Evolutionary conservation across 805 yeast species (phyloP).

Genomic region (Barnettozyma vustinii): DNA sequence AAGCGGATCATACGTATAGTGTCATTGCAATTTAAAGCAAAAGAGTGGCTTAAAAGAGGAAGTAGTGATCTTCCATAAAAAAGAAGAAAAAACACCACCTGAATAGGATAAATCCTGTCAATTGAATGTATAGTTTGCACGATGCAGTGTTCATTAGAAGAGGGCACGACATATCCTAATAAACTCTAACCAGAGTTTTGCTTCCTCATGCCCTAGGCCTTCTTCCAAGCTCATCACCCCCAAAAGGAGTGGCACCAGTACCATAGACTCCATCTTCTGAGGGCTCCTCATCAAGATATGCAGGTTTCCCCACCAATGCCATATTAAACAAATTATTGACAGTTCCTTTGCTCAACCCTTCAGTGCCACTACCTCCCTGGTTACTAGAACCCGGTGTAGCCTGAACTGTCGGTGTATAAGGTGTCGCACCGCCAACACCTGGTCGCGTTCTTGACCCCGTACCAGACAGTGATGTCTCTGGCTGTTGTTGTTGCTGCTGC

Average conservation of each 20-base stretch:
- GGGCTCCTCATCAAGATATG: slow-evolving; percentile 16
- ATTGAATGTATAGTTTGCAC: not conserved
- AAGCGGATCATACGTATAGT: too few species aligned
- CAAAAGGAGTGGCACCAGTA: slow-evolving; percentile 4
- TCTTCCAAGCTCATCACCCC: slow-evolving; percentile 7
- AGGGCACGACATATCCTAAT: not conserved
- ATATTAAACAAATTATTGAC: slow-evolving; percentile 24
- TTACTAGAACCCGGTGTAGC: slow-evolving; percentile 8
- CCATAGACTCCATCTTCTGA: not conserved
- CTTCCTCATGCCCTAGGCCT: slow-evolving; percentile 5
- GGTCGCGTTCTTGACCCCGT: slow-evolving; percentile 16
- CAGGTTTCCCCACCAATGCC: slow-evolving; percentile 19
- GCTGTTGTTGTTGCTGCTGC: not conserved
- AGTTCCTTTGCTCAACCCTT: slow-evolving; percentile 16
- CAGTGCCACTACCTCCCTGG: not conserved
- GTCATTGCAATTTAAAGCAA: too few species aligned
- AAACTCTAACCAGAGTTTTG: not conserved
- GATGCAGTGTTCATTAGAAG: not conserved
- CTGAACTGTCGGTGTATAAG: slow-evolving; percentile 19
- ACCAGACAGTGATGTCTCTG: not conserved
- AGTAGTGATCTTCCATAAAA: too few species aligned
- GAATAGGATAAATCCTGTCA: not conserved
- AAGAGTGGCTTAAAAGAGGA: too few species aligned
- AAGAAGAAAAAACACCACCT: too few species aligned
- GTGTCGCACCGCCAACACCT: slow-evolving; percentile 23